Evolutionary conservation across 306 rosid genomes (phyloP), one percentile per base, ranked within the genome.

Genomic region (Trifolium pratense): DNA sequence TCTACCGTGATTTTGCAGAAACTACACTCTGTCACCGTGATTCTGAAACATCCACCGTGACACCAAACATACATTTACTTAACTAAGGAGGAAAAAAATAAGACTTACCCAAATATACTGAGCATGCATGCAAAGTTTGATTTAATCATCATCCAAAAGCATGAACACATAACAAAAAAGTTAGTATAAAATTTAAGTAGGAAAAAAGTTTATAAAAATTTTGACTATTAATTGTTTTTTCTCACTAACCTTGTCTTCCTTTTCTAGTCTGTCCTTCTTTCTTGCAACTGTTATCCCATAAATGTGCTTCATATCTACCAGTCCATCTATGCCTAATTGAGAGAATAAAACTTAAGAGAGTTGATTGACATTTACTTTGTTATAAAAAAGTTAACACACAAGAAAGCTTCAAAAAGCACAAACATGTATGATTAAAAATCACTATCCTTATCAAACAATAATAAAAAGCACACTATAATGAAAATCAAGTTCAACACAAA

Each of bases 251-350:
- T 89, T 94, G 97, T 66, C 99, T 86, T 86, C 99, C 99, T 82
- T 94, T 94, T 86, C 97, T 87, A 55, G 97, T 94, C 58, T 94
- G 99, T 56, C 99, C 99, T 80, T 94, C 97, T 76, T 94, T 91
- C 89, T 94, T 94, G 85, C 97, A 94, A 65, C 96, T 91, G 66
- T 94, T 94, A 83, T 94, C 99, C 99, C 99, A 94, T 57, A 94
- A 89, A 87, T 94, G 98, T 8, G 98, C 97, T 82, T 94, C 97
- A 66, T 94, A 94, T 82, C 99, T 87, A 45, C 99, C 99, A 18
- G 99, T 94, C 99, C 99, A 94, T 73, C 99, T 84, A 68, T 94
- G 99, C 75, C 99, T 94, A 70, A n/a, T 37, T 9, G 1, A 78
- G 3, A 58, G 15, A 46, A 26, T 0, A 32, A 32, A 63, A 7